Base-by-base conservation (phyloP, 108 stramenopile species). In the Skeletonema grethae region DNA sequence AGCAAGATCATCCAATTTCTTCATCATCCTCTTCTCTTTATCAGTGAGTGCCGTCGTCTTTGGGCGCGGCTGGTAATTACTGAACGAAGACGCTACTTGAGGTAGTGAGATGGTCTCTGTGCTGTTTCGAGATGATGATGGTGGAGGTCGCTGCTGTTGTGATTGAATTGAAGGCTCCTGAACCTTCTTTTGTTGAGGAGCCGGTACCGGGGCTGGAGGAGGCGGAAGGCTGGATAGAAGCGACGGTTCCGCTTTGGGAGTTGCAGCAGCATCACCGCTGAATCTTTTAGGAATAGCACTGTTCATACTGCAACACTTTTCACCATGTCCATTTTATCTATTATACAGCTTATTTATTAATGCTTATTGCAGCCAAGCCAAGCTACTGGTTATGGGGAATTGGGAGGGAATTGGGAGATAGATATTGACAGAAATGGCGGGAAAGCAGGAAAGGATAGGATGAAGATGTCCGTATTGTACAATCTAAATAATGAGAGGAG, bases 1-100 rank as follows among this genome's bases (percentile, higher is more conserved):
- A 13, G 65, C 58, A 15, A 67, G 65, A 13, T 67, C 64, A 63
- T 75, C 75, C 8, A 75, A 18, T 46, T 68, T 32, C 30, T 48
- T 35, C 2, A 75, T 29, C 48, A 64, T 36, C 15, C 61, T 46
- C 41, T 45, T 61, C 46, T 75, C 65, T 7, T 18, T 25, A 12
- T 64, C 65, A 18, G 22, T 74, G n/a, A 74, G 57, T n/a, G 57
- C 18, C 8, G 32, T 5, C 7, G n/a, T 57, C 20, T 35, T 36
- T 61, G 60, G 60, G 60, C 34, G 60, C 31, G n/a, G 60, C 6
- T 32, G 60, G 50, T 53, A 53, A 53, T 24, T 53, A 53, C n/a
- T 24, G 9, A 53, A 20, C 22, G 20, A 48, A 48, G 46, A 48
- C n/a, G 25, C 25, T 28, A 48, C 46, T 48, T 48, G 50, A 53